A percentile compares a stretch with the other conserved stretches of the same genome.
These are phyloP conservation scores for Silene coronaria DNA, from an alignment of 179 eudicot species.

Conservation along the genomic window DNA sequence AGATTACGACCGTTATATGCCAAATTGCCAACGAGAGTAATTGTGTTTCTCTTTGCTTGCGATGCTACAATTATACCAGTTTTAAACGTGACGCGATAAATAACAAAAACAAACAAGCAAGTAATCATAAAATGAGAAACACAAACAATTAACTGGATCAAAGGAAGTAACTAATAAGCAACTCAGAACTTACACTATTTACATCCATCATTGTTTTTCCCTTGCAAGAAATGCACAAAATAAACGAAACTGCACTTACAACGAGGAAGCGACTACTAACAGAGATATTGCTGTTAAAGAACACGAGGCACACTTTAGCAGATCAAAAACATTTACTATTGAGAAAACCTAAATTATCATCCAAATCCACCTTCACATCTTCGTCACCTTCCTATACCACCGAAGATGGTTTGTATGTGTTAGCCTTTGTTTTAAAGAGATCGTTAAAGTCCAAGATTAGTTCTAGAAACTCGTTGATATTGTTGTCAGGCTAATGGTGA, in stretches of 20 bases:
- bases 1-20: too few species aligned
- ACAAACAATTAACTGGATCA: not conserved
- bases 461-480: conserved; percentile 36
- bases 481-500: conserved; percentile 58
- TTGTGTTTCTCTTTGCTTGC: too few species aligned
- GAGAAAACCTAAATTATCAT: conserved; percentile 18
- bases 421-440: conserved; percentile 22
- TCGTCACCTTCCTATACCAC: conserved; percentile 27
- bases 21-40: too few species aligned
- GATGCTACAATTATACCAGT: too few species aligned
- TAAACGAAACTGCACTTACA: conserved; percentile 21
- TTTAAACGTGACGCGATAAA: too few species aligned
- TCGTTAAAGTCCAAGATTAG: conserved; percentile 47
- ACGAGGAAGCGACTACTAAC: conserved; percentile 20
- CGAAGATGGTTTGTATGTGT: conserved; percentile 19
- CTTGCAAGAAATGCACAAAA: conserved; percentile 20
- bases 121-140: not conserved
- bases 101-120: too few species aligned
- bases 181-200: conserved; percentile 32
- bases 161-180: conserved; percentile 22
- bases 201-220: conserved; percentile 25
- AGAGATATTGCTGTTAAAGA: conserved; percentile 19
- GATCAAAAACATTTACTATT: conserved; percentile 28
- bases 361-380: conserved; percentile 25
- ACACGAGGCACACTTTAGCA: conserved; percentile 28